These are phyloP conservation scores for Venturia carpophila DNA, from an alignment of 2,329 filamentous ascomycete species.

Conservation along the genomic window DNA sequence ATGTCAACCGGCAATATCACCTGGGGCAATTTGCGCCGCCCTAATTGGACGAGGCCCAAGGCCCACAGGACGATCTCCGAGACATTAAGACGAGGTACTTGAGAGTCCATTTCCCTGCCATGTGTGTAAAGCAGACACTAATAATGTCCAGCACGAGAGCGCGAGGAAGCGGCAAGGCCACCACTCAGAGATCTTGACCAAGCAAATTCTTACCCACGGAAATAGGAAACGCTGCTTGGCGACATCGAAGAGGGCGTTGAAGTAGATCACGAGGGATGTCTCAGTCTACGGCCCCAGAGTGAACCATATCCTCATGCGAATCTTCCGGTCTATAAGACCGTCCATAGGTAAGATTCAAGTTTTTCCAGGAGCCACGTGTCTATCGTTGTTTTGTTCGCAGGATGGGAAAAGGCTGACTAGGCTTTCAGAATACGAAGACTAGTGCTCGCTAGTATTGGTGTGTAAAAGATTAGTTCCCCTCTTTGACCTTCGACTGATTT, in stretches of 20 bases:
- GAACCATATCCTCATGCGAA: conserved; percentile 12
- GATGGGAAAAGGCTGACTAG: not conserved
- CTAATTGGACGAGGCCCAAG: conserved; percentile 6
- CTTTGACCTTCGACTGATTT: not conserved
- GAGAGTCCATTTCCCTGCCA: not conserved
- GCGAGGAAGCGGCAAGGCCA: conserved; percentile 17
- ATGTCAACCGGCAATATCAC: conserved; percentile 1
- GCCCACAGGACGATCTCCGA: conserved; percentile 29
- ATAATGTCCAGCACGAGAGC: conserved; percentile 12
- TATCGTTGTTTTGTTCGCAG: not conserved
- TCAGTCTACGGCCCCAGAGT: not conserved
- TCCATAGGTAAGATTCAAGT: conserved; percentile 15
- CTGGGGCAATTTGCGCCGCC: not conserved
- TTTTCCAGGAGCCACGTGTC: too few species aligned
- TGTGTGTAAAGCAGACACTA: not conserved
- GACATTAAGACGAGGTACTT: conserved; percentile 26
- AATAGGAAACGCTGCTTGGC: conserved; percentile 14
- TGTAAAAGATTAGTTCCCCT: conserved; percentile 16
- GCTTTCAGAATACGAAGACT: conserved; percentile 36
- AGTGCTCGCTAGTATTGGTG: conserved; percentile 41
- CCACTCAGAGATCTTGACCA: not conserved
- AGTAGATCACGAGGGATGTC: conserved; percentile 18
- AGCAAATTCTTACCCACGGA: not conserved
- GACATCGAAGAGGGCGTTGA: conserved; percentile 10
- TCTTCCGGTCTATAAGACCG: conserved; percentile 19